Evolutionary conservation across 352 stramenopile species (phyloP).

Genomic region (Pythium phragmiticola): DNA sequence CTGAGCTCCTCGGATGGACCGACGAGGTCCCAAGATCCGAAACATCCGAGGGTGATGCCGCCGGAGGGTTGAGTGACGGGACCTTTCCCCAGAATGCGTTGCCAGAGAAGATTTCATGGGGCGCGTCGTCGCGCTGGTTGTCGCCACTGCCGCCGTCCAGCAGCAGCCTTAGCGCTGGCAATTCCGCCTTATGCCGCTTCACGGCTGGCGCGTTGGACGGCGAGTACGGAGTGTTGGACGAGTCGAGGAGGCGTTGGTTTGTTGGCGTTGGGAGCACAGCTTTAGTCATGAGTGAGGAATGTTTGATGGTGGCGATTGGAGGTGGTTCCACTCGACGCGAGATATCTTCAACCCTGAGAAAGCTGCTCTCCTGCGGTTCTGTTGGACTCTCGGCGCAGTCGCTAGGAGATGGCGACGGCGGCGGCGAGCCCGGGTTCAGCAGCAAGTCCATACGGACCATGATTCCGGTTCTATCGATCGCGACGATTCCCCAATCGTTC

Average conservation of each 20-base stretch:
- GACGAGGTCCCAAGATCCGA: neutral
- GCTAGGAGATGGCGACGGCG: conserved; percentile 12
- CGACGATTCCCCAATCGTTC: too few species aligned
- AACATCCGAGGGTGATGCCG: conserved; percentile 11
- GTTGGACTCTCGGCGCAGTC: neutral
- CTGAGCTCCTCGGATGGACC: neutral
- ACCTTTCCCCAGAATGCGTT: conserved; percentile 26
- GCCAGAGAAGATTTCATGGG: conserved; percentile 26
- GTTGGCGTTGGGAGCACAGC: neutral
- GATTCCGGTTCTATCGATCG: neutral
- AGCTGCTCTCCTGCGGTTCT: neutral
- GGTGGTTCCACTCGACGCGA: neutral
- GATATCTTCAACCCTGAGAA: neutral
- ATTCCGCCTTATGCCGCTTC: conserved; percentile 18
- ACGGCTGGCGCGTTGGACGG: conserved; percentile 3
- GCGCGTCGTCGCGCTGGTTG: conserved; percentile 25
- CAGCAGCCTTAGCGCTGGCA: conserved; percentile 20
- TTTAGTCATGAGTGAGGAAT: neutral
- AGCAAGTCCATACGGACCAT: conserved; percentile 28
- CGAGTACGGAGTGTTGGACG: neutral
- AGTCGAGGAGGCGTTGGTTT: neutral
- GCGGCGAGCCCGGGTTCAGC: conserved; percentile 23
- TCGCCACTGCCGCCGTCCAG: conserved; percentile 13
- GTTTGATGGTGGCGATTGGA: neutral
- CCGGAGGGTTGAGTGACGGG: conserved; percentile 15